Base-by-base conservation (phyloP, 345 rosid species). In the Geranium brycei region DNA sequence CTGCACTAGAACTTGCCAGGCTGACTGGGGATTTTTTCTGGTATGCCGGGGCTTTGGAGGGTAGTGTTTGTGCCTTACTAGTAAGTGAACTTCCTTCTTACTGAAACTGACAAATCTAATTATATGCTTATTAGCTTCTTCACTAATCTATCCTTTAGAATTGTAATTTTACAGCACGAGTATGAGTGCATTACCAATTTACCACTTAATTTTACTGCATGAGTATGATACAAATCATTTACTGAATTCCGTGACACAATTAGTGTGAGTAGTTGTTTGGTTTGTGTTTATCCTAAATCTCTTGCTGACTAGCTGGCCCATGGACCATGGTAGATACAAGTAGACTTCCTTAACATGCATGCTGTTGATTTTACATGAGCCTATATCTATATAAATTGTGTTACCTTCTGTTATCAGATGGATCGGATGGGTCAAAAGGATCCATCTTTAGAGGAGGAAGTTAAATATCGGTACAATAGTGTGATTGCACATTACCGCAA, bases 41-140 rank as follows among this genome's bases (percentile, higher is more conserved):
- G 99, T 84, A 82, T 72, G 96, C 97, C 2, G 97, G 99, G 62
- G 99, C 99, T 70, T 68, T 95, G 80, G 97, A 88, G 83, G 97
- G 99, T 60, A 85, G 95, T 53, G 91, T 87, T 70, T 91, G 96
- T 74, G 95, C 97, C 63, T 81, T 95, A 59, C 69, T 95, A 97
- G 97, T 95, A 80, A 55, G 78, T 47, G 53, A 47, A 11, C 53
- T 47, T 47, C 11, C 53, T 5, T 41, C 51, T 47, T 47, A 47
- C 53, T 3, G 11, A 13, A 47, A 47, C 15, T 47, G 12, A 10
- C 15, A 8, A 47, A 47, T 13, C 14, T 47, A 10, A 47, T 47
- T 47, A 13, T 47, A 47, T 10, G 53, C 1, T 47, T 47, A 13
- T 3, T 47, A 47, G 53, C 3, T 8, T 47, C 53, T 47, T 47